Evolutionary conservation across 2,329 filamentous ascomycete species (phyloP), one percentile per base, ranked within the genome.

Genomic region (Dothistroma septosporum): DNA sequence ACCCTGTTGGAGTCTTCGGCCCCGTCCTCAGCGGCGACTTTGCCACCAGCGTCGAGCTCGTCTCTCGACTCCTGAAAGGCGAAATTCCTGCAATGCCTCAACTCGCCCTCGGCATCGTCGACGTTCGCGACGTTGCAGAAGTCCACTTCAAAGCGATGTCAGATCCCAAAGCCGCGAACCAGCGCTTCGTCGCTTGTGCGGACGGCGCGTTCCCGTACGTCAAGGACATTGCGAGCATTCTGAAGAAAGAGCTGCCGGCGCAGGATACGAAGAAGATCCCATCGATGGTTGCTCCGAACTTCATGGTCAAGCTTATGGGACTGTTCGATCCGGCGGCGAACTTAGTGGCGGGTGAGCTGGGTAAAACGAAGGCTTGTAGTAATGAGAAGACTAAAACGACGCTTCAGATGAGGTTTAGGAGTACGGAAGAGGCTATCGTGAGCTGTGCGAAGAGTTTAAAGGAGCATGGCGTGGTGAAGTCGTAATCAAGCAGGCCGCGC

Each of bases 131-230:
- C 44, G 68, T 73, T 10, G 68, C 71, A 1, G 54, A 63, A 19
- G 68, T 67, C 19, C 72, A 74, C 60, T 21, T 74, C 2, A 62
- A 57, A 24, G 71, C 72, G 6, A 73, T 74, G 71, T 68, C 61
- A 10, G 28, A 63, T 24, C 66, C 70, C 4, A 57, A 64, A 28
- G 72, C 71, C 11, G 60, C 56, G 1, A 66, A 66, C 6, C 62
- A 73, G 60, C 60, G 72, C 6, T 73, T 60, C 41, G 32, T 60
- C 19, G 60, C 71, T 16, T 58, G 60, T 37, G 33, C 60, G 28
- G 62, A 61, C 14, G 62, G 56, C 19, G 50, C 53, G 10, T 60
- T 59, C 12, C 41, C 69, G 33, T 64, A 53, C 28, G 54, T 71
- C 21, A 56, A 64, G 28, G 63, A 72, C 2, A 65, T 73, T 9